These are phyloP conservation scores for Coemansia sp. DNA, from an alignment of 192 early-diverging fungal species.

Conservation along the genomic window DNA sequence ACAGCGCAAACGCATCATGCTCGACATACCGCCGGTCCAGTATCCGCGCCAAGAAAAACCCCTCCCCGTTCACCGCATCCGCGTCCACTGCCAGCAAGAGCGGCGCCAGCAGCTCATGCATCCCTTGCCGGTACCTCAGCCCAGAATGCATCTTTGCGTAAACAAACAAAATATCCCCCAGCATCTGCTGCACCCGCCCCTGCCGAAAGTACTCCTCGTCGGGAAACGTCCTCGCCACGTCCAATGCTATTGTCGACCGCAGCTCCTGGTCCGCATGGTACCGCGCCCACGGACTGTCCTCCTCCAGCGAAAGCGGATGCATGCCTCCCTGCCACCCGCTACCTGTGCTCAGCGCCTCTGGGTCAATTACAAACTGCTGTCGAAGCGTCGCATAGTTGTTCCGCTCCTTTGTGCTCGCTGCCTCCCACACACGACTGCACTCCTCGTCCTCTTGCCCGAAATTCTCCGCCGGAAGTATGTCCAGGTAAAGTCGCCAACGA, in stretches of 20 bases:
- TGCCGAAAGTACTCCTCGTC: slow-evolving; percentile 78
- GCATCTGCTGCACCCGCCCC: slow-evolving; percentile 59
- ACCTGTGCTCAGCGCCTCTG: slow-evolving; percentile 1
- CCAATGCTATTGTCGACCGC: slow-evolving; percentile 77
- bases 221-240: slow-evolving; percentile 93
- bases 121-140: slow-evolving; percentile 95
- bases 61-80: slow-evolving; percentile 57
- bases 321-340: slow-evolving; percentile 62
- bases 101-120: slow-evolving; percentile 93
- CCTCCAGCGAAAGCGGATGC: slow-evolving; percentile 83
- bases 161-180: slow-evolving; percentile 85
- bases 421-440: slow-evolving; percentile 22
- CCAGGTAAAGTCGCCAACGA: slow-evolving; percentile 46
- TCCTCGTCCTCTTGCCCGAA: slow-evolving; percentile 37
- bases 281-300: slow-evolving; percentile 91
- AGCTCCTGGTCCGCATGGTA: slow-evolving; percentile 88
- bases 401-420: slow-evolving; percentile 31
- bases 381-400: slow-evolving; percentile 22
- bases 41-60: slow-evolving; percentile 32
- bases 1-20: slow-evolving; percentile 81
- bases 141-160: slow-evolving; percentile 85
- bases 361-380: slow-evolving; percentile 28
- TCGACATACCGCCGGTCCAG: slow-evolving; percentile 75
- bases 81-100: slow-evolving; percentile 72
- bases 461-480: slow-evolving; percentile 28